phyloP scores from a whole-genome alignment of 257 asterid species.

The Jasminum sambac region DNA sequence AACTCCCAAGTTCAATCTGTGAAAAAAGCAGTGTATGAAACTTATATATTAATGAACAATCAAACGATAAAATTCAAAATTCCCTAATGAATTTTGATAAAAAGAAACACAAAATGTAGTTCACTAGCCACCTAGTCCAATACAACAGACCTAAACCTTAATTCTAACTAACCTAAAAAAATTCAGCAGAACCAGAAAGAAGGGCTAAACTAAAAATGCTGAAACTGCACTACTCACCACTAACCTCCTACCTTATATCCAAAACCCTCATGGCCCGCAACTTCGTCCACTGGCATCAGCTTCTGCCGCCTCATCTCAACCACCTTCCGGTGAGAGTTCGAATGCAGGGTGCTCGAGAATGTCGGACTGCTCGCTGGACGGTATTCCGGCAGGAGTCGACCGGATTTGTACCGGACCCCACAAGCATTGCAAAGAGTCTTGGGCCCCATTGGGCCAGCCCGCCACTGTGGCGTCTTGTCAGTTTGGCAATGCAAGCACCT shows the following conservation, averaged over 20 bases:
- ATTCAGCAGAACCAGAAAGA: constrained; percentile 9
- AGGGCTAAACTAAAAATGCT: not conserved
- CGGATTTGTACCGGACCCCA: constrained; percentile 52
- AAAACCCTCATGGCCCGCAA: constrained; percentile 31
- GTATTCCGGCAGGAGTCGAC: constrained; percentile 51
- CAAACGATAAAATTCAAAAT: constrained; percentile 37
- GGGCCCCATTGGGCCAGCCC: constrained; percentile 50
- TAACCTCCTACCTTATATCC: constrained; percentile 42
- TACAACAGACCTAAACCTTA: constrained; percentile 37
- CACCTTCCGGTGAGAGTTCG: constrained; percentile 54
- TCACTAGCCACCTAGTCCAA: constrained; percentile 35
- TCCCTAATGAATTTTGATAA: constrained; percentile 38
- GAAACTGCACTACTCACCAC: constrained; percentile 25
- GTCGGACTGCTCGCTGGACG: constrained; percentile 60
- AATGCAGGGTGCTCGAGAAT: constrained; percentile 34
- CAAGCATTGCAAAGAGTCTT: constrained; percentile 58
- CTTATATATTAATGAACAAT: constrained; percentile 26
- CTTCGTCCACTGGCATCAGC: constrained; percentile 21
- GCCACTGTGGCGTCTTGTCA: constrained; percentile 54
- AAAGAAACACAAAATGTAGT: constrained; percentile 29
- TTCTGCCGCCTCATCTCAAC: constrained; percentile 53
- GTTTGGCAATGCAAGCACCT: constrained; percentile 44
- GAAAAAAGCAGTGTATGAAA: not conserved
- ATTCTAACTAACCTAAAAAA: constrained; percentile 23
- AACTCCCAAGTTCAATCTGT: not conserved